A percentile compares a stretch with the other conserved stretches of the same genome.
Evolutionary conservation across 805 yeast species (phyloP).

Genomic region (Metschnikowia borealis): DNA sequence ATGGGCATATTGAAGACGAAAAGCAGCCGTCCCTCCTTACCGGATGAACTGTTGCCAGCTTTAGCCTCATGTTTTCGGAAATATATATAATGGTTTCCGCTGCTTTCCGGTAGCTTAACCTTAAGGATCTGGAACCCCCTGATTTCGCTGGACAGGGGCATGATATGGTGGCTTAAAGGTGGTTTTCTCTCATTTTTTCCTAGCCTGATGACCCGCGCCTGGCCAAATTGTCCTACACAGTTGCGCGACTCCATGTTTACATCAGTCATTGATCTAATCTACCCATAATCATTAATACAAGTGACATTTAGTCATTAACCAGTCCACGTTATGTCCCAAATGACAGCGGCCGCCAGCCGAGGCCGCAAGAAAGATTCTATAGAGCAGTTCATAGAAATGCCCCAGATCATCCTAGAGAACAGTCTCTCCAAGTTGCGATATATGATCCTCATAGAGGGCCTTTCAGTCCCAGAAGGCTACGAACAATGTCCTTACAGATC

Average conservation of each 20-base stretch:
- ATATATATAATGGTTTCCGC: slow-evolving; percentile 53
- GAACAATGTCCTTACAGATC: slow-evolving; percentile 63
- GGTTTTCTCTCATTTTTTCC: slow-evolving; percentile 2
- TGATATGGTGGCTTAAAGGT: background rate
- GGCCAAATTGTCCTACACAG: slow-evolving; percentile 1
- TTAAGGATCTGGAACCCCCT: slow-evolving; percentile 57
- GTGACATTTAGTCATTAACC: too few relatives aligned
- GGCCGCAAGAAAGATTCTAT: slow-evolving; percentile 51
- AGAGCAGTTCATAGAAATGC: slow-evolving; percentile 45
- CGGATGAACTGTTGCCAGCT: slow-evolving; percentile 22
- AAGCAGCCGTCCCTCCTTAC: slow-evolving; percentile 43
- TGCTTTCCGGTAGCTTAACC: slow-evolving; percentile 37
- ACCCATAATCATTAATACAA: too few relatives aligned
- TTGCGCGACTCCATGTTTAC: slow-evolving; percentile 3
- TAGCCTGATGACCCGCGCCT: slow-evolving; percentile 3
- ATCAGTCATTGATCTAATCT: background rate
- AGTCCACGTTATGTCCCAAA: background rate
- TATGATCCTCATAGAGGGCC: slow-evolving; percentile 41
- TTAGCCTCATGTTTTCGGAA: slow-evolving; percentile 58
- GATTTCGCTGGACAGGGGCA: slow-evolving; percentile 35
- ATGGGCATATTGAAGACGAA: slow-evolving; percentile 77
- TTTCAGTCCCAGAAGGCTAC: slow-evolving; percentile 39
- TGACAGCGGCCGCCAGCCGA: slow-evolving; percentile 8
- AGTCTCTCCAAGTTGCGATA: slow-evolving; percentile 48
- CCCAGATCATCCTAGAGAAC: slow-evolving; percentile 44